phyloP scores from a whole-genome alignment of 495 filamentous ascomycete genomes.

The Lichenothelia convexa region DNA sequence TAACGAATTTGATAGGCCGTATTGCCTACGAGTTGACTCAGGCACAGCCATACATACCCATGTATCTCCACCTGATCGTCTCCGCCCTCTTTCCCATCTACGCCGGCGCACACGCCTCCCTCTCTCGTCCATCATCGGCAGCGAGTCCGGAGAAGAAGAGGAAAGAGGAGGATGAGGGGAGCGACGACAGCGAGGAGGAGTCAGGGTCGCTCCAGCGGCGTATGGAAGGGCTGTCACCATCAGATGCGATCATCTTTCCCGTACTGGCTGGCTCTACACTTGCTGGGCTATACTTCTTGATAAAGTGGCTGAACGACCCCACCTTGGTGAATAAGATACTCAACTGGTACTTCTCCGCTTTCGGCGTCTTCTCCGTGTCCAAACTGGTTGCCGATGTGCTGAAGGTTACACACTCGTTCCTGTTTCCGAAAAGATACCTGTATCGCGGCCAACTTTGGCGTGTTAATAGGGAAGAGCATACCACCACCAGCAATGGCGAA shows the following conservation, averaged over 20 bases:
- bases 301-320: slow-evolving; percentile 75
- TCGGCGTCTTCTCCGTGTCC: slow-evolving; percentile 57
- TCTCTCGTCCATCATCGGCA: slow-evolving; percentile 63
- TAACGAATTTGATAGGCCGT: background rate
- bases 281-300: slow-evolving; percentile 65
- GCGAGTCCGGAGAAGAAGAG: slow-evolving; percentile 34
- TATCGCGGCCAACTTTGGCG: slow-evolving; percentile 25
- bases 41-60: slow-evolving; percentile 38
- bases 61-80: slow-evolving; percentile 46
- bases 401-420: slow-evolving; percentile 41
- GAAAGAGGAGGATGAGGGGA: slow-evolving; percentile 8
- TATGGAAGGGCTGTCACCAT: slow-evolving; percentile 59
- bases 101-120: slow-evolving; percentile 47
- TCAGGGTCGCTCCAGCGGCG: slow-evolving; percentile 27
- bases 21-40: slow-evolving; percentile 30
- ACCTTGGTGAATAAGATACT: slow-evolving; percentile 67
- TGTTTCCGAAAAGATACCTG: slow-evolving; percentile 52
- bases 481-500: slow-evolving; percentile 7
- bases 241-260: slow-evolving; percentile 76
- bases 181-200: slow-evolving; percentile 38
- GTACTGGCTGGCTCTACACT: slow-evolving; percentile 59
- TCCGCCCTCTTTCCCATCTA: slow-evolving; percentile 58
- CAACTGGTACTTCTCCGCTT: slow-evolving; percentile 63
- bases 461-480: slow-evolving; percentile 12
- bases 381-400: slow-evolving; percentile 50